Evolutionary conservation across 75 land plant species (phyloP), one percentile per base, ranked within the genome.

Genomic region (Isoetes taiwanensis): DNA sequence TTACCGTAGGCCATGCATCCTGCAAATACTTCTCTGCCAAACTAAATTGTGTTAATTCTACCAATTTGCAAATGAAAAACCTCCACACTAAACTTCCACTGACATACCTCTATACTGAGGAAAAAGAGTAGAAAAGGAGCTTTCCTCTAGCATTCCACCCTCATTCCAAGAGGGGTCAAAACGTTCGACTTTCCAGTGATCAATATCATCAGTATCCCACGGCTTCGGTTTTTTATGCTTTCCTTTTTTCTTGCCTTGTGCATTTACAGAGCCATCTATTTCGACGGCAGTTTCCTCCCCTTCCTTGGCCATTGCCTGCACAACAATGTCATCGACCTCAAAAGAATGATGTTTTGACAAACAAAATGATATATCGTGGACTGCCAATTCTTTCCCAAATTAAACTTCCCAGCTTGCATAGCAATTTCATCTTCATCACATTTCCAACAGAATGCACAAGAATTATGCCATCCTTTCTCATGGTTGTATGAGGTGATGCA

Each of bases 171-270:
- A 59, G 12, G 91, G 84, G 35, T 86, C 81, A 31, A 86, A 86
- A 32, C 76, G 79, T 40, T 82, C 94, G 26, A 86, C 37, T 63
- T 80, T 91, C 97, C 97, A 91, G 54, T 72, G 94, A 41, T 91
- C 83, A 29, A 91, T 78, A 67, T 64, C 79, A 3, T 73, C 73
- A 28, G 82, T 81, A 37, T 91, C 97, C 97, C 97, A 91, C 3
- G 97, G 94, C 77, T 86, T 91, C 8, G 81, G 82, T 67, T 86
- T 91, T 63, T 91, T 88, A 62, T 86, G 97, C 74, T 91, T 91
- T 33, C 97, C 97, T 59, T 91, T 86, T 0, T 39, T 24, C 43
- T 43, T 70, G 30, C 67, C 67, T 46, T 64, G 53, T 6, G 55
- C 53, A 28, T 61, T 61, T 52, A 77, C 66, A 66, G 65, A 70